phyloP scores from a whole-genome alignment of 2,329 filamentous ascomycete genomes.

The Exophiala xenobiotica region DNA sequence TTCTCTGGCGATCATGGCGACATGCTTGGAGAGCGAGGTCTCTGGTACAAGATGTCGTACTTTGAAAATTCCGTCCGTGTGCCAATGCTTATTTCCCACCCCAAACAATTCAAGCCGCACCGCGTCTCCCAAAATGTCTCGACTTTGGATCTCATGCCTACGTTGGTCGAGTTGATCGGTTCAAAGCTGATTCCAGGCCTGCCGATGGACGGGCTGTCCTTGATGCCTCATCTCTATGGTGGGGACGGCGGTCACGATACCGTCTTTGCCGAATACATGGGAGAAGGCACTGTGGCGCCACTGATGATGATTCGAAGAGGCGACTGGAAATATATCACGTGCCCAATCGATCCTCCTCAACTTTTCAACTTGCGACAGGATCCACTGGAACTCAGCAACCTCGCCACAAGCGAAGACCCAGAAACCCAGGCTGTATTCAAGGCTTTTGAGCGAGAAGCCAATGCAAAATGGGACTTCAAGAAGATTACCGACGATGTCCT shows the following conservation, averaged over 20 bases:
- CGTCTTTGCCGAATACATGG: constrained; percentile 93
- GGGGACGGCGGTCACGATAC: constrained; percentile 64
- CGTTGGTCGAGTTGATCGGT: constrained; percentile 78
- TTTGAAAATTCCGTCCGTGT: constrained; percentile 89
- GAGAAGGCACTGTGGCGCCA: constrained; percentile 83
- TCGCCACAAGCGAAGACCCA: constrained; percentile 51
- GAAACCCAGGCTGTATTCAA: constrained; percentile 39
- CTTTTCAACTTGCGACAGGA: constrained; percentile 77
- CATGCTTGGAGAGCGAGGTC: constrained; percentile 87
- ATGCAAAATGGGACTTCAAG: constrained; percentile 76
- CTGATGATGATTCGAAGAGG: constrained; percentile 93
- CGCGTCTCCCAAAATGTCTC: constrained; percentile 82
- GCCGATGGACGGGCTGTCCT: constrained; percentile 81
- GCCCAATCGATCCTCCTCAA: constrained; percentile 78
- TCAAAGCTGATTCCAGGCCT: constrained; percentile 66
- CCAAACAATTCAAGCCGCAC: constrained; percentile 70
- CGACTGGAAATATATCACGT: constrained; percentile 87
- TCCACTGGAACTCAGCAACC: constrained; percentile 73
- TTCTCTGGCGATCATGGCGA: constrained; percentile 94
- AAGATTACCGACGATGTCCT: constrained; percentile 73
- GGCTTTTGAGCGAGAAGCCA: constrained; percentile 72
- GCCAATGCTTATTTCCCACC: constrained; percentile 80
- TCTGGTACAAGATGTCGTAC: constrained; percentile 98
- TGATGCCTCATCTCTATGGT: constrained; percentile 74
- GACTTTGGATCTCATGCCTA: constrained; percentile 85